phyloP scores from a whole-genome alignment of 2,329 filamentous ascomycete species.

The Pestalotiopsis sp. region DNA sequence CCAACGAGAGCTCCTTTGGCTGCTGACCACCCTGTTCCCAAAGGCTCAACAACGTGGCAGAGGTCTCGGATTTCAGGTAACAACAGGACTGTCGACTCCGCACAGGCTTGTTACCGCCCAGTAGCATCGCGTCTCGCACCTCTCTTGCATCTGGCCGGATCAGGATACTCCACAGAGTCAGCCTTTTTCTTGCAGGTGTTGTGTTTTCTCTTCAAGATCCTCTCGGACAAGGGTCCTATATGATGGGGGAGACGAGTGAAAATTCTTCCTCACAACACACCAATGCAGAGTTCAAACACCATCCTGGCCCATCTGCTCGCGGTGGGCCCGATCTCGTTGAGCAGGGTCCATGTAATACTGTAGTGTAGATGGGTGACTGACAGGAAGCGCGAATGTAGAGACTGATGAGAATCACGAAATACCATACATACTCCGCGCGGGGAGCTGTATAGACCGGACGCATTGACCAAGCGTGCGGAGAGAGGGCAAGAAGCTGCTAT shows the following conservation, averaged over 20 bases:
- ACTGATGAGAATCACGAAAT: no score
- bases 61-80: not conserved
- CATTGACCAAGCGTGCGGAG: no score
- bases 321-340: not conserved
- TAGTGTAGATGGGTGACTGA: no score
- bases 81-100: not conserved
- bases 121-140: not conserved
- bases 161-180: conserved; percentile 3
- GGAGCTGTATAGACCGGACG: no score
- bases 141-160: not conserved
- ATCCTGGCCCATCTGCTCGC: no score
- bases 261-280: not conserved
- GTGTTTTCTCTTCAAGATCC: not conserved
- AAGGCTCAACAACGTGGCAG: not conserved
- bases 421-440: no score
- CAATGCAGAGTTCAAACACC: no score
- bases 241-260: not conserved
- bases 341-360: not conserved
- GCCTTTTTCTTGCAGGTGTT: not conserved
- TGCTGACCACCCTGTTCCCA: not conserved
- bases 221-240: not conserved
- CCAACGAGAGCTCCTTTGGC: no score
- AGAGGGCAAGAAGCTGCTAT: no score
- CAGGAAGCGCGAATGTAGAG: no score
- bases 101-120: not conserved